phyloP scores from a whole-genome alignment of 345 rosid species.

The Stellera chamaejasme region DNA sequence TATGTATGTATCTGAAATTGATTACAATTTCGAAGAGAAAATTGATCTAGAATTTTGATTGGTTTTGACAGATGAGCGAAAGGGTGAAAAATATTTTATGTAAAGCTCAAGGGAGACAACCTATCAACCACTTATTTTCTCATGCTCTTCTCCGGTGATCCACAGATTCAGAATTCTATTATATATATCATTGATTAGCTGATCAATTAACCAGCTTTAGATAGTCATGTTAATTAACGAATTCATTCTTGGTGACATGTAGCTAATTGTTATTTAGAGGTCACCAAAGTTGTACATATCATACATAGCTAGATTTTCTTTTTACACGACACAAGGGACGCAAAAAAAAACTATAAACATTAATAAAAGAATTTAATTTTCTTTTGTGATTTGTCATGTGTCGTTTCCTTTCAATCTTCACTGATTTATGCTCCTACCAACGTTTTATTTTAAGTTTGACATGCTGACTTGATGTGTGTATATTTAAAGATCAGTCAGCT shows the following conservation, averaged over 20 bases:
- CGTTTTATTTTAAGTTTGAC: no score
- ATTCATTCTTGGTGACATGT: background rate
- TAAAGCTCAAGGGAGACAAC: constrained; percentile 48
- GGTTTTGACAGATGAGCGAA: constrained; percentile 35
- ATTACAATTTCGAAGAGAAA: no score
- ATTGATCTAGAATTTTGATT: no score
- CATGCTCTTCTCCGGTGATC: constrained; percentile 49
- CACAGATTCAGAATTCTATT: constrained; percentile 7
- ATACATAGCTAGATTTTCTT: background rate
- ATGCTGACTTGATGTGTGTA: no score
- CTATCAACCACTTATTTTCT: constrained; percentile 46
- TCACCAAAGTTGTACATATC: background rate
- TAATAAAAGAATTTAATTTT: no score
- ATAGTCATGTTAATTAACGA: background rate
- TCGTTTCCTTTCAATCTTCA: no score
- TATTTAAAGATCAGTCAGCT: no score
- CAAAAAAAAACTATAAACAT: background rate
- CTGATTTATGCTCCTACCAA: no score
- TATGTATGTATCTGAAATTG: no score
- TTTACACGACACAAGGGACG: background rate
- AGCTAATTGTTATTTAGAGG: background rate
- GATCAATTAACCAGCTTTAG: background rate
- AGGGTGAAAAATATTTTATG: constrained; percentile 45
- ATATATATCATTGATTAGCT: constrained; percentile 8
- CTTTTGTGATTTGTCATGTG: no score